Conservation (phyloP, 352 stramenopile genomes). For the Phytopythium kandeliae region DNA sequence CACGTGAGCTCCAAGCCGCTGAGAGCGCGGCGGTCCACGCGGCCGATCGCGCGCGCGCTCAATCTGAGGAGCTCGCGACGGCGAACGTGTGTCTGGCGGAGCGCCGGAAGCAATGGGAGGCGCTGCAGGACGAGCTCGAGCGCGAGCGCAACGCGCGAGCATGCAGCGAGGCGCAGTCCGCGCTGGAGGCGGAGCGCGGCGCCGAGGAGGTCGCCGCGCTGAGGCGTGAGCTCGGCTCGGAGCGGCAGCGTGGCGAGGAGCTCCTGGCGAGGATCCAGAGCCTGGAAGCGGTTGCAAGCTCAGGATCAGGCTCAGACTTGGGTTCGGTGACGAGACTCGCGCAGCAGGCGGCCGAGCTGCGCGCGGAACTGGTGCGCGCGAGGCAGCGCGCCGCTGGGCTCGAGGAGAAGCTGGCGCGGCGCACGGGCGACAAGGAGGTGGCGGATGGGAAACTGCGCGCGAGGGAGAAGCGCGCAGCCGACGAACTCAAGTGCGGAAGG, state of each 20-base stretch:
- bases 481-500: slow-evolving; percentile 43
- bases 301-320: too few relatives aligned
- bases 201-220: too few relatives aligned
- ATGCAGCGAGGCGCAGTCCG: slow-evolving; percentile 6
- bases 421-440: neutral
- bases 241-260: slow-evolving; percentile 10
- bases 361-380: slow-evolving; percentile 49
- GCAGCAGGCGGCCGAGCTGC: slow-evolving; percentile 10
- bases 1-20: slow-evolving; percentile 33
- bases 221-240: slow-evolving; percentile 6
- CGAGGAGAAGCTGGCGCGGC: slow-evolving; percentile 33
- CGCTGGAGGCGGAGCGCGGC: slow-evolving; percentile 11
- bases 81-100: slow-evolving; percentile 72
- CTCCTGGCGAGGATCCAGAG: slow-evolving; percentile 1
- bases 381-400: slow-evolving; percentile 39
- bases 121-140: neutral
- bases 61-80: slow-evolving; percentile 51
- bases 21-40: slow-evolving; percentile 31
- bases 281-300: too few relatives aligned
- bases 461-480: slow-evolving; percentile 24
- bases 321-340: too few relatives aligned
- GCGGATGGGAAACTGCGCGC: slow-evolving; percentile 9
- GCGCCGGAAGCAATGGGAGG: slow-evolving; percentile 54
- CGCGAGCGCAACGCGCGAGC: neutral
- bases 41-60: slow-evolving; percentile 24